Base-by-base conservation (phyloP, 1,284 basidiomycete genomes). In the Kalmanozyma brasiliensis region DNA sequence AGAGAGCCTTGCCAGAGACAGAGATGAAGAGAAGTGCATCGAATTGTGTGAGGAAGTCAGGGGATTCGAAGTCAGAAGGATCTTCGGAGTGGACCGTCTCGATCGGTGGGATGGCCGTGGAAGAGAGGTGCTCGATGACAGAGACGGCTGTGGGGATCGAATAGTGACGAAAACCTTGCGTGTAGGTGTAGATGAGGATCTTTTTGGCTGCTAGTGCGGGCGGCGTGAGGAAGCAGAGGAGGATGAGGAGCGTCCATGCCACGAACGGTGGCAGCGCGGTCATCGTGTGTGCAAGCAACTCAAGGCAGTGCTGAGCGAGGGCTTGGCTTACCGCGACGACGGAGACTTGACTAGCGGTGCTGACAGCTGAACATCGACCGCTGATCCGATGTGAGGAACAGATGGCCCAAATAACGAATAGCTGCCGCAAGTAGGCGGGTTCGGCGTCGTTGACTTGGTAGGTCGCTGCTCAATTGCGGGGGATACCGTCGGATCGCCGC, bases 21-120 rank as follows among this genome's bases (percentile, higher is more conserved):
- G 53, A 60, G 55, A 78, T 55, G 47, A 78, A 78, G 45, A 76
- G 64, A 51, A 78, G 47, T 41, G 73, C 70, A 49, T 78, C 76
- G 23, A 74, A 78, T 35, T 74, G 71, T 24, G 62, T 47, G 8
- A 78, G 55, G 63, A 55, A 77, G 34, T 38, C 49, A 1, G 44
- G 20, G 23, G 52, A 43, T 46, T 76, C 73, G 43, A 78, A 73
- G 40, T 78, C 53, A 22, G 11, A n/a, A 13, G 60, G 60, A 32
- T 78, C 60, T 2, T 73, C 61, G 10, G 62, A 64, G 29, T 66
- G 60, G 2, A 73, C 52, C n/a, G 58, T 63, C 51, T 74, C 59
- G 47, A 56, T 55, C 23, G 55, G 60, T 16, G 69, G 53, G 6
- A 52, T 38, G 20, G 72, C 52, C 8, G 67, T 41, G 34, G 73